A percentile compares a stretch with the other conserved stretches of the same genome.
Evolutionary conservation across 2,329 filamentous ascomycete genomes (phyloP).

Genomic region (Kalmusia sp.): DNA sequence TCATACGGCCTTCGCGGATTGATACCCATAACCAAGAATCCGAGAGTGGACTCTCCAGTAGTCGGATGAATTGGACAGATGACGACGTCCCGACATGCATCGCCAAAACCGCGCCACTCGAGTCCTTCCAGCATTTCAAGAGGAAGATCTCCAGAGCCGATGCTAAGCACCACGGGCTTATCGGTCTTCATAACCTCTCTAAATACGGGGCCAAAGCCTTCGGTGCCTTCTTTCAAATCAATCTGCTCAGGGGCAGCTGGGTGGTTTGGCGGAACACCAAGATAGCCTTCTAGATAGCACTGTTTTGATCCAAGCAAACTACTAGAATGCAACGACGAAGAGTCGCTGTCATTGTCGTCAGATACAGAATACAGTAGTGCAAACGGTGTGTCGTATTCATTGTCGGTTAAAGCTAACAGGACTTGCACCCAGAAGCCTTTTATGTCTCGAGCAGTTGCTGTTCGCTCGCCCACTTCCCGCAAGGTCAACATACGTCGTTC

Average conservation of each 20-base stretch:
- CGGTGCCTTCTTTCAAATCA: constrained; percentile 72
- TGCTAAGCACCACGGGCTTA: constrained; percentile 71
- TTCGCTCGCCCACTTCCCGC: constrained; percentile 78
- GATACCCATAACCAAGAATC: constrained; percentile 79
- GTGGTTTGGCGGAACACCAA: constrained; percentile 73
- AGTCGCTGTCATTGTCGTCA: constrained; percentile 75
- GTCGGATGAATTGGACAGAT: constrained; percentile 82
- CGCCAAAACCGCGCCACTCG: constrained; percentile 73
- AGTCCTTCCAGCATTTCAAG: constrained; percentile 69
- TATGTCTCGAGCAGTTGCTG: constrained; percentile 74
- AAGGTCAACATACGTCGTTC: constrained; percentile 82
- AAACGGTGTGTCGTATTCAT: constrained; percentile 78
- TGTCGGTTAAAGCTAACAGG: constrained; percentile 72
- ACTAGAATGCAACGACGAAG: constrained; percentile 74
- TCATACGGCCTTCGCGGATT: constrained; percentile 83
- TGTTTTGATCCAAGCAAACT: constrained; percentile 68
- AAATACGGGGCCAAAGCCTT: constrained; percentile 79
- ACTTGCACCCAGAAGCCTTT: constrained; percentile 77
- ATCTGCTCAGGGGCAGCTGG: constrained; percentile 65
- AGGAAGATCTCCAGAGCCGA: constrained; percentile 72
- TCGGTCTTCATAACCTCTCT: constrained; percentile 75
- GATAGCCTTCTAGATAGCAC: constrained; percentile 72
- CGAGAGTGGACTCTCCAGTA: constrained; percentile 74
- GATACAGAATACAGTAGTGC: constrained; percentile 77
- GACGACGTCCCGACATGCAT: constrained; percentile 73